Evolutionary conservation across 2,329 filamentous ascomycete species (phyloP).

Genomic region (Magnaporthiopsis poae): DNA sequence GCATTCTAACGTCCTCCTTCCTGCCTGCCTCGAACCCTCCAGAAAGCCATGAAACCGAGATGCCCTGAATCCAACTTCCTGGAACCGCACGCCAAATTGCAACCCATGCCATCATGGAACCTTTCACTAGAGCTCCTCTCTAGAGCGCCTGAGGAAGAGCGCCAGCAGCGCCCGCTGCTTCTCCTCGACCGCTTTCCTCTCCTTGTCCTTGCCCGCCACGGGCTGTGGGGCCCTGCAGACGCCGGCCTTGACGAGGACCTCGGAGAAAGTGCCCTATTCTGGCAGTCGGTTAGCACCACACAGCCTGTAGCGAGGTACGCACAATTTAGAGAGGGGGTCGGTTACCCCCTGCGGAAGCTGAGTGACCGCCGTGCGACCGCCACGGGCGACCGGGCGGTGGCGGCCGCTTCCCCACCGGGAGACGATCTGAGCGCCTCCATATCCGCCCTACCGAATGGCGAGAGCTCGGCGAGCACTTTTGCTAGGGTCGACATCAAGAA

Average conservation of each 20-base stretch:
- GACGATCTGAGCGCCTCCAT: slow-evolving; percentile 22
- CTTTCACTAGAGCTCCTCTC: slow-evolving; percentile 11
- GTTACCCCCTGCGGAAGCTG: slow-evolving; percentile 33
- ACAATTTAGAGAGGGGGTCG: too few relatives aligned
- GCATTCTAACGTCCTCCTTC: neutral
- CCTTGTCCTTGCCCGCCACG: slow-evolving; percentile 33
- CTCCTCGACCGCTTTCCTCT: slow-evolving; percentile 51
- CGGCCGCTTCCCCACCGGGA: slow-evolving; percentile 11
- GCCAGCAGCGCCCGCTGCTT: slow-evolving; percentile 59
- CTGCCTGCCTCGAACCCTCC: neutral
- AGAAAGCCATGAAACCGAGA: neutral
- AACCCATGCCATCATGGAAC: neutral
- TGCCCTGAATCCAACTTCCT: neutral
- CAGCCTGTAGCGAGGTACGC: too few relatives aligned
- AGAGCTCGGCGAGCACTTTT: slow-evolving; percentile 40
- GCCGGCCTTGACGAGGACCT: slow-evolving; percentile 49
- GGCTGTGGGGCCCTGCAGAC: slow-evolving; percentile 43
- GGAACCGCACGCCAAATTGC: neutral
- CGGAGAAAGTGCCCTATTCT: too few relatives aligned
- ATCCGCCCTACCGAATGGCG: slow-evolving; percentile 29
- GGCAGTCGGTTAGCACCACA: too few relatives aligned
- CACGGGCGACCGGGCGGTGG: slow-evolving; percentile 11
- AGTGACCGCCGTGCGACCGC: slow-evolving; percentile 33
- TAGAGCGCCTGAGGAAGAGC: slow-evolving; percentile 45
- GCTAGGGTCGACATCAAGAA: slow-evolving; percentile 71